Evolutionary conservation across 2,329 filamentous ascomycete species (phyloP).

Genomic region (Penicillium sp.): DNA sequence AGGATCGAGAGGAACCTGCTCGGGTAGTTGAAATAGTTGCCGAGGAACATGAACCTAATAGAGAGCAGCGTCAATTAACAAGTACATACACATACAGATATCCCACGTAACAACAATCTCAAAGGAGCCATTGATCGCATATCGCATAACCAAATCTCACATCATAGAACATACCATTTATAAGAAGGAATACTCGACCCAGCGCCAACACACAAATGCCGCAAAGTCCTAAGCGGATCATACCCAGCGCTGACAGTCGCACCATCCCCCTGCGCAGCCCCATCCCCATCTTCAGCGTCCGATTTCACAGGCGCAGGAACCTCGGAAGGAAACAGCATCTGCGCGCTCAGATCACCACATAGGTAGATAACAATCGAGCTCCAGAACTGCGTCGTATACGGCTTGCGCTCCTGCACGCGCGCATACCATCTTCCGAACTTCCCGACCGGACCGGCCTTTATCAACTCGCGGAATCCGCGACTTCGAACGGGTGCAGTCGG

Average conservation of each 20-base stretch:
- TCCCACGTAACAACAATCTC: not conserved
- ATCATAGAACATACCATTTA: slow-evolving; percentile 62
- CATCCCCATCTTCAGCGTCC: slow-evolving; percentile 42
- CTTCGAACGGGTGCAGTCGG: slow-evolving; percentile 25
- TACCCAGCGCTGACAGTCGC: slow-evolving; percentile 47
- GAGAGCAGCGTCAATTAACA: not conserved
- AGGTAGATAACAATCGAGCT: slow-evolving; percentile 77
- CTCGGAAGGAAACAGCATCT: slow-evolving; percentile 58
- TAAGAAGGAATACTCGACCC: slow-evolving; percentile 75
- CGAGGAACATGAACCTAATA: slow-evolving; percentile 73
- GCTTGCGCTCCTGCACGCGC: slow-evolving; percentile 67
- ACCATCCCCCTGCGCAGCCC: slow-evolving; percentile 21
- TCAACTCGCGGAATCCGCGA: slow-evolving; percentile 30
- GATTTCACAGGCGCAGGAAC: slow-evolving; percentile 26
- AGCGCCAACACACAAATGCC: slow-evolving; percentile 73
- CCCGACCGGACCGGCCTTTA: slow-evolving; percentile 36
- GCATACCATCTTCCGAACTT: slow-evolving; percentile 56
- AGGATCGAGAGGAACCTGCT: slow-evolving; percentile 69
- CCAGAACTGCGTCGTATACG: slow-evolving; percentile 75
- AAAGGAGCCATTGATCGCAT: not conserved
- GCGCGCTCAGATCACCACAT: slow-evolving; percentile 73
- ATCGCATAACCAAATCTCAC: not conserved
- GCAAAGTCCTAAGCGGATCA: slow-evolving; percentile 65
- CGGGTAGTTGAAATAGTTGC: slow-evolving; percentile 77
- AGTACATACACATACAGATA: not conserved